A percentile compares a stretch with the other conserved stretches of the same genome.
These are phyloP conservation scores for Albatrellus sp. DNA, from an alignment of 1,284 basidiomycete species.

Conservation along the genomic window DNA sequence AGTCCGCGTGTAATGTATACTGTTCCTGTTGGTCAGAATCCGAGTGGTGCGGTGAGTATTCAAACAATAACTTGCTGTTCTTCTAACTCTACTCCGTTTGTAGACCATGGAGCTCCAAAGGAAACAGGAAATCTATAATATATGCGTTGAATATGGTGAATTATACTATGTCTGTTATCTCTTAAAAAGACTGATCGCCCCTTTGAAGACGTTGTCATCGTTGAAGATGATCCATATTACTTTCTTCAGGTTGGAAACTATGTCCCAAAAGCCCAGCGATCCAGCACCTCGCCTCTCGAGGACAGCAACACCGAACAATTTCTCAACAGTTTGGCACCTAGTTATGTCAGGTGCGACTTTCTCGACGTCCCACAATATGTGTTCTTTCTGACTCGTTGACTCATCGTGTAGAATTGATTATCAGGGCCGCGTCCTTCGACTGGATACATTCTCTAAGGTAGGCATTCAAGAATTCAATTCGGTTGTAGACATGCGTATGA, in stretches of 20 bases:
- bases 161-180: background rate
- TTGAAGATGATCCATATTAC: constrained; percentile 78
- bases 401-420: constrained; percentile 39
- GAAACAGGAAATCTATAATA: constrained; percentile 70
- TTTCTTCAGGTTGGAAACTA: constrained; percentile 57
- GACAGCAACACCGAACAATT: constrained; percentile 27
- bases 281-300: constrained; percentile 13
- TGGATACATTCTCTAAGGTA: constrained; percentile 76
- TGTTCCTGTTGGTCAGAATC: constrained; percentile 70
- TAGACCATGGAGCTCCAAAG: constrained; percentile 54
- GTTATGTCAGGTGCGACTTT: constrained; percentile 44
- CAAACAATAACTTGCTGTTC: background rate
- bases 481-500: background rate
- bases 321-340: constrained; percentile 46
- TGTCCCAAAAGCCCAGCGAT: constrained; percentile 30
- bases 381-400: constrained; percentile 9
- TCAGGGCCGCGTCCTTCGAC: constrained; percentile 67
- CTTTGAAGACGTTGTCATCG: constrained; percentile 48
- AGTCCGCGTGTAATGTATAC: constrained; percentile 72
- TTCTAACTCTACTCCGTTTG: background rate
- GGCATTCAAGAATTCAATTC: background rate
- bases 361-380: constrained; percentile 8
- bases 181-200: background rate
- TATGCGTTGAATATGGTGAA: constrained; percentile 66
- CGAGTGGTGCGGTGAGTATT: constrained; percentile 53